Evolutionary conservation across 768 basidiomycete genomes (phyloP).

Genomic region (Pulveroboletus ravenelii): DNA sequence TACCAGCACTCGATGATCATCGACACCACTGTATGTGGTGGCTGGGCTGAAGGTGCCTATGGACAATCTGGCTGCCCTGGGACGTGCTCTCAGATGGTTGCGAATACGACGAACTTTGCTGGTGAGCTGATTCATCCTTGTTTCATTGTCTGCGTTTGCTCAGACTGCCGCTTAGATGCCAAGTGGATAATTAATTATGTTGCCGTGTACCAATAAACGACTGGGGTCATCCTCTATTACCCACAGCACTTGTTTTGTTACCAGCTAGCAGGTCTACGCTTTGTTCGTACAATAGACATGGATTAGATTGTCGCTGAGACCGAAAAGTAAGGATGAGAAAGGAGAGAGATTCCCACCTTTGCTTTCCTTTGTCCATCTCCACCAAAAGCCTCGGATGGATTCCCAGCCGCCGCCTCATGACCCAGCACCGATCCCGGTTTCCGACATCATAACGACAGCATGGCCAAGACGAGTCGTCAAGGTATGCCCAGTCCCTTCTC

Average conservation of each 20-base stretch:
- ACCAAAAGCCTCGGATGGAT: slow-evolving; percentile 27
- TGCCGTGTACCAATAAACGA: slow-evolving; percentile 43
- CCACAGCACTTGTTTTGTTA: background rate
- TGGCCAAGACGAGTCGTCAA: slow-evolving; percentile 52
- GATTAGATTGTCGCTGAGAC: slow-evolving; percentile 4
- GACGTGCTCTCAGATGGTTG: slow-evolving; percentile 44
- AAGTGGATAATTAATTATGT: slow-evolving; percentile 56
- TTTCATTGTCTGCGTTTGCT: background rate
- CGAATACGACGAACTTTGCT: slow-evolving; percentile 52
- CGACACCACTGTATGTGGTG: slow-evolving; percentile 33
- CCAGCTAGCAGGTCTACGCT: background rate
- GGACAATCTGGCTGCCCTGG: slow-evolving; percentile 34
- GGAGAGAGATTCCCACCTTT: slow-evolving; percentile 28
- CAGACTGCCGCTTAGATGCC: slow-evolving; percentile 36
- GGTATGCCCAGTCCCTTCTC: slow-evolving; percentile 31
- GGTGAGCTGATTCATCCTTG: slow-evolving; percentile 26
- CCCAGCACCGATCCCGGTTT: slow-evolving; percentile 41
- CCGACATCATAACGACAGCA: slow-evolving; percentile 44
- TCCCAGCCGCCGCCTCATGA: slow-evolving; percentile 31
- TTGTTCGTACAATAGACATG: no score
- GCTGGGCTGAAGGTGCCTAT: slow-evolving; percentile 27
- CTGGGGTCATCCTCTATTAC: background rate
- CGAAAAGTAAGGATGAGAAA: slow-evolving; percentile 17
- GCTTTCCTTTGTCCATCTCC: slow-evolving; percentile 26
- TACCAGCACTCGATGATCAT: slow-evolving; percentile 46